phyloP scores from a whole-genome alignment of 495 filamentous ascomycete genomes.

The Podospora conica region DNA sequence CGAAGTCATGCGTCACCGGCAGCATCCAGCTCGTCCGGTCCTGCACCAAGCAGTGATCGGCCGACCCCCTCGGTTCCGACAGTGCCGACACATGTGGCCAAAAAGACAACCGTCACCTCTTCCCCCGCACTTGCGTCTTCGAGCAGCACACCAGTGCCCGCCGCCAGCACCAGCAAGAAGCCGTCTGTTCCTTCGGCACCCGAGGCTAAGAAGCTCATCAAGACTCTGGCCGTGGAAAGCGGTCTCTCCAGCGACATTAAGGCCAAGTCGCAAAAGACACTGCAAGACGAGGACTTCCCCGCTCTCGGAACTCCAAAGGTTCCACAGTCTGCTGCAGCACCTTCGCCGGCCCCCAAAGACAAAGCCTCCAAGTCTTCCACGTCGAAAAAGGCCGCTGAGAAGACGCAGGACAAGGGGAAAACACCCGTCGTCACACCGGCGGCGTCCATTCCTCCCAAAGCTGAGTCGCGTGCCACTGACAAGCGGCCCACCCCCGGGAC shows the following conservation, averaged over 20 bases:
- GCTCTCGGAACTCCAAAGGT: constrained; percentile 42
- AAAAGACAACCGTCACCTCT: constrained; percentile 13
- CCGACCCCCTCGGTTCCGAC: constrained; percentile 22
- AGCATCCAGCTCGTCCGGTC: constrained; percentile 21
- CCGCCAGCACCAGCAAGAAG: constrained; percentile 21
- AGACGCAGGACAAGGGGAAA: constrained; percentile 16
- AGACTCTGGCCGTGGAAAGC: constrained; percentile 38
- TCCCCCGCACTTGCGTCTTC: constrained; percentile 12
- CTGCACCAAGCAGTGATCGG: not conserved
- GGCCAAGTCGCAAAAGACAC: constrained; percentile 36
- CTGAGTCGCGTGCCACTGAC: constrained; percentile 20
- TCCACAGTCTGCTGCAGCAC: constrained; percentile 14
- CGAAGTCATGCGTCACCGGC: constrained; percentile 46
- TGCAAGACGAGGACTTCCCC: constrained; percentile 56
- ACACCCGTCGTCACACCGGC: constrained; percentile 25
- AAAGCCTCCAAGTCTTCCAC: constrained; percentile 20
- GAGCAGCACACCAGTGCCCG: not conserved
- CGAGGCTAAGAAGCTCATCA: constrained; percentile 44
- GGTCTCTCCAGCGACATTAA: constrained; percentile 44
- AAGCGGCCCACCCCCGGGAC: constrained; percentile 55
- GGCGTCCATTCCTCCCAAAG: constrained; percentile 28
- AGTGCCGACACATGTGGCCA: constrained; percentile 19
- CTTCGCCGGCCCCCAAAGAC: constrained; percentile 22
- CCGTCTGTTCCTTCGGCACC: constrained; percentile 7
- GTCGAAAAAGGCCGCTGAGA: constrained; percentile 17